phyloP scores from a whole-genome alignment of 2,329 filamentous ascomycete species.

The Shiraia sp. region DNA sequence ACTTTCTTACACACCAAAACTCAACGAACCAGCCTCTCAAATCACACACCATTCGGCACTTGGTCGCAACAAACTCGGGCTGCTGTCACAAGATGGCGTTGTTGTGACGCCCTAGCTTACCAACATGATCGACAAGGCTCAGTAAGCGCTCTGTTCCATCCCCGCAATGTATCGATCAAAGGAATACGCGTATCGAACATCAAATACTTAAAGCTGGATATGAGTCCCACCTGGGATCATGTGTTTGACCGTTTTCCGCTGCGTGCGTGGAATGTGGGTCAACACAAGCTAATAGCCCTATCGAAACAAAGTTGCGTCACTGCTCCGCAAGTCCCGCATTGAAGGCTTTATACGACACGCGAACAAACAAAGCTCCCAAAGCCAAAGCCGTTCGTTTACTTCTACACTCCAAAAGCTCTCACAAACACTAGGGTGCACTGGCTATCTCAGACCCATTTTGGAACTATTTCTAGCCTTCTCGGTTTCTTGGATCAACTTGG shows the following conservation, averaged over 20 bases:
- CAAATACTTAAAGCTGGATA: background rate
- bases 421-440: no score
- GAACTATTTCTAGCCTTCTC: no score
- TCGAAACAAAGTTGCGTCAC: slow-evolving; percentile 16
- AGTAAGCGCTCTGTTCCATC: background rate
- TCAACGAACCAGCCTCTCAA: no score
- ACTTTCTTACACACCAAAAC: no score
- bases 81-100: no score
- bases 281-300: slow-evolving; percentile 12
- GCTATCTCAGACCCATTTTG: no score
- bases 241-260: background rate
- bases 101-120: background rate
- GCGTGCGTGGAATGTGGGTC: slow-evolving; percentile 11
- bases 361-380: background rate
- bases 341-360: slow-evolving; percentile 1
- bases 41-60: no score
- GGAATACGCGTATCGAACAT: slow-evolving; percentile 5
- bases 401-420: no score
- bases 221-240: background rate
- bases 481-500: no score
- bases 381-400: slow-evolving; percentile 1
- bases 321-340: slow-evolving; percentile 9
- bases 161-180: background rate
- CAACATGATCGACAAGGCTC: background rate
- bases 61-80: no score